Conservation (phyloP, 257 asterid genomes). For the Scutellaria galericulata region DNA sequence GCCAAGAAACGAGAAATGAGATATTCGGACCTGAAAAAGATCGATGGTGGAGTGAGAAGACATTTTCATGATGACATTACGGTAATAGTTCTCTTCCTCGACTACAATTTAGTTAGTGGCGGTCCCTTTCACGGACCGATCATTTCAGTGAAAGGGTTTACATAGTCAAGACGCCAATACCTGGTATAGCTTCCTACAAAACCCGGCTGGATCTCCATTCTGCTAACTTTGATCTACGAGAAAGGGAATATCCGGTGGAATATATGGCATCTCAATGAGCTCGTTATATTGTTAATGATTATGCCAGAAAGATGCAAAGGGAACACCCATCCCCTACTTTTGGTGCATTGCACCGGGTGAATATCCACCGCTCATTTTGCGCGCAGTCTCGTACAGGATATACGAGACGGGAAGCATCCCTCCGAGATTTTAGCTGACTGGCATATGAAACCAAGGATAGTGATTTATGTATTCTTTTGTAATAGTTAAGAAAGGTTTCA, state of each 20-base stretch:
- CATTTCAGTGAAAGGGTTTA: conserved; percentile 52
- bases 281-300: conserved; percentile 47
- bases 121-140: conserved; percentile 44
- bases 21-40: conserved; percentile 65
- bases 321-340: background rate
- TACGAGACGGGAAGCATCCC: conserved; percentile 5
- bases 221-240: conserved; percentile 16
- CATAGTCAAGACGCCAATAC: conserved; percentile 36
- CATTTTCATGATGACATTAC: conserved; percentile 83
- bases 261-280: conserved; percentile 36
- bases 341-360: too few relatives aligned
- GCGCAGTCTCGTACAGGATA: too few relatives aligned
- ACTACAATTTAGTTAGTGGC: conserved; percentile 51
- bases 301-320: conserved; percentile 52
- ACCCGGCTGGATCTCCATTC: conserved; percentile 31
- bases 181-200: conserved; percentile 35
- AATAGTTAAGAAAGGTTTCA: conserved; percentile 11
- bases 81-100: conserved; percentile 66
- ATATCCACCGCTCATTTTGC: too few relatives aligned
- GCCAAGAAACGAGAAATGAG: conserved; percentile 81
- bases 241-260: conserved; percentile 34
- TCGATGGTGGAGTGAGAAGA: conserved; percentile 69
- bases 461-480: conserved; percentile 33
- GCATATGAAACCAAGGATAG: conserved; percentile 55
- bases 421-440: conserved; percentile 37